Conservation (phyloP, 352 stramenopile genomes). For the Pythium plurisporium region DNA sequence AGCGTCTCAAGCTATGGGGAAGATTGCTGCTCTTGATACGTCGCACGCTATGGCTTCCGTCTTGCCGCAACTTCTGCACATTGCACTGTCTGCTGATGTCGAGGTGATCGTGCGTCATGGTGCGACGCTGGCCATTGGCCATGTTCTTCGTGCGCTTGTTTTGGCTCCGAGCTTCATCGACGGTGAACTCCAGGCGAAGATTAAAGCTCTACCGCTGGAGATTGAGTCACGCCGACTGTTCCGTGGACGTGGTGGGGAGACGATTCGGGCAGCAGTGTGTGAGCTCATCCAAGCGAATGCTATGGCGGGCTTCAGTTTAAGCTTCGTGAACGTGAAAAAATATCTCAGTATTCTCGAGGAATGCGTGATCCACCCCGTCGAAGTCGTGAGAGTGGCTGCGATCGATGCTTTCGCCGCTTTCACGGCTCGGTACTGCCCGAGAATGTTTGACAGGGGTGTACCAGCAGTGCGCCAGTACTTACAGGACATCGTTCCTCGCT, state of each 20-base stretch:
- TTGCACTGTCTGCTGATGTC: conserved; percentile 74
- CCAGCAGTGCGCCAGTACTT: conserved; percentile 44
- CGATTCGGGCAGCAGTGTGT: conserved; percentile 93
- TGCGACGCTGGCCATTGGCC: conserved; percentile 86
- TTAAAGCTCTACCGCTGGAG: conserved; percentile 73
- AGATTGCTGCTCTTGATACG: conserved; percentile 82
- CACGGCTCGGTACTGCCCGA: conserved; percentile 84
- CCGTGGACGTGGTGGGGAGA: conserved; percentile 93
- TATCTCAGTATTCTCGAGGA: conserved; percentile 82
- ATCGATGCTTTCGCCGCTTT: conserved; percentile 85
- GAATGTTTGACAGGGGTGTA: conserved; percentile 50
- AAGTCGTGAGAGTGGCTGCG: conserved; percentile 88
- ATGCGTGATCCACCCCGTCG: conserved; percentile 93
- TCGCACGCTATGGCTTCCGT: conserved; percentile 61
- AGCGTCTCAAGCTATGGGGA: conserved; percentile 79
- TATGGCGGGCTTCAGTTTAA: conserved; percentile 41
- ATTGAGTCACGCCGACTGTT: conserved; percentile 96
- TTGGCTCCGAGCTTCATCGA: conserved; percentile 57
- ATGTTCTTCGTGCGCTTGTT: conserved; percentile 63
- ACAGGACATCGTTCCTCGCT: conserved; percentile 51
- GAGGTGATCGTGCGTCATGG: conserved; percentile 94
- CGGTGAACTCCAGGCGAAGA: conserved; percentile 57
- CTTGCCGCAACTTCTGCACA: conserved; percentile 81
- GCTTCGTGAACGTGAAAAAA: conserved; percentile 69
- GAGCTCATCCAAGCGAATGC: conserved; percentile 92